Evolutionary conservation across 2,329 filamentous ascomycete species (phyloP), one percentile per base, ranked within the genome.

Genomic region (Epichloe scottii): DNA sequence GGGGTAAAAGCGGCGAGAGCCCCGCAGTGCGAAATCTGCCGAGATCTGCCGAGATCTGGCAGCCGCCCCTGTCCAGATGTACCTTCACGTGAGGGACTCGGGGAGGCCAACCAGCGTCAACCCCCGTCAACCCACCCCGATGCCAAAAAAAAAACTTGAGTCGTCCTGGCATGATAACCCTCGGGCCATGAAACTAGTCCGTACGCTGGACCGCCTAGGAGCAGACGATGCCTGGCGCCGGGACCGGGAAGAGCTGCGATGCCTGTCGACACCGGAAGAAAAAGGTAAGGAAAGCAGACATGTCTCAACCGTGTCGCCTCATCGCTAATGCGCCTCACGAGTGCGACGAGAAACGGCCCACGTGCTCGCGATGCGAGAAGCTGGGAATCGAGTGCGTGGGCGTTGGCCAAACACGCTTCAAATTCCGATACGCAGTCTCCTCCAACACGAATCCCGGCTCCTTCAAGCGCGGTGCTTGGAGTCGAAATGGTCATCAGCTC

Each of bases 331-430:
- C 17, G 6, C 23, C n/a, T n/a, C 34, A 21, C 23, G 11, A 50
- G 48, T 50, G 48, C 48, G 48, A 50, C 48, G 26, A 50, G 34
- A 50, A 38, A 39, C 48, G 35, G 40, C 48, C 40, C 8, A 44
- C 10, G 4, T 50, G 48, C 21, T 50, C 48, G 17, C 40, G 48
- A 26, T 50, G 48, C 14, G 40, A 50, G 40, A 21, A 39, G 12
- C 40, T 44, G 23, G 26, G 33, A 14, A 33, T 44, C 6, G 6
- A 10, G 2, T 50, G 48, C 40, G 11, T 42, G 15, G 48, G 48
- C 48, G 39, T 26, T n/a, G 48, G 40, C 14, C 26, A 50, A 26
- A 50, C 35, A n/a, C 26, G 40, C 5, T 50, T 34, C 48, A 34
- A 43, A 17, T 50, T 43, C 17, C 48, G 48, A 26, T 37, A 43